These are phyloP conservation scores for Hypseocharis bilobata DNA, from an alignment of 441 rosid genomes.

Conservation along the genomic window DNA sequence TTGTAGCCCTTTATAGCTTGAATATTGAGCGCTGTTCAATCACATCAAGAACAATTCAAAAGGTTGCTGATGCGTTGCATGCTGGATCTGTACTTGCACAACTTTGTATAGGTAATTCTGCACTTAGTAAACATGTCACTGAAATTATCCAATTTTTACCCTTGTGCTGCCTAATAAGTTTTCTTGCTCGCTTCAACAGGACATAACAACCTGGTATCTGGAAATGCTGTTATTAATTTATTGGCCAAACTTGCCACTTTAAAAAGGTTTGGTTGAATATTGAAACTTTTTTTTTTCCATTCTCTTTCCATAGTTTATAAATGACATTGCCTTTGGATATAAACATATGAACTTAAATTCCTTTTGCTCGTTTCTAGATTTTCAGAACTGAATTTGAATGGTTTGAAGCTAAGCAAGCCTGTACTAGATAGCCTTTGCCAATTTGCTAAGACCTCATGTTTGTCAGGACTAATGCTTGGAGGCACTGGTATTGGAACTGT, in stretches of 20 bases:
- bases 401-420: slow-evolving; percentile 60
- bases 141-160: slow-evolving; percentile 5
- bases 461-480: slow-evolving; percentile 70
- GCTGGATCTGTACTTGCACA: slow-evolving; percentile 57
- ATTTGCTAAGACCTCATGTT: slow-evolving; percentile 49
- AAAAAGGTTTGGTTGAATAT: slow-evolving; percentile 41
- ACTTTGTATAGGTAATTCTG: slow-evolving; percentile 57
- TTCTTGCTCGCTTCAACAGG: slow-evolving; percentile 37
- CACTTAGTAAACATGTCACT: slow-evolving; percentile 19
- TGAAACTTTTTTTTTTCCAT: slow-evolving; percentile 1
- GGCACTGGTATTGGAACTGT: slow-evolving; percentile 77
- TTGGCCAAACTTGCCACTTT: slow-evolving; percentile 53
- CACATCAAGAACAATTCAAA: slow-evolving; percentile 84
- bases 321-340: not conserved
- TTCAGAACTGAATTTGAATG: slow-evolving; percentile 69
- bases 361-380: slow-evolving; percentile 39
- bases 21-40: slow-evolving; percentile 75
- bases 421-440: slow-evolving; percentile 58
- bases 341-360: not conserved
- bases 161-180: slow-evolving; percentile 15
- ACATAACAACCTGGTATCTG: slow-evolving; percentile 57
- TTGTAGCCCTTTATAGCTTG: slow-evolving; percentile 69
- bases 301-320: not conserved
- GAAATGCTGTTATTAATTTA: slow-evolving; percentile 51
- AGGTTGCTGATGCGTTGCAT: slow-evolving; percentile 59